phyloP scores from a whole-genome alignment of 73 alveolate species.

The Uronychia setigera region DNA sequence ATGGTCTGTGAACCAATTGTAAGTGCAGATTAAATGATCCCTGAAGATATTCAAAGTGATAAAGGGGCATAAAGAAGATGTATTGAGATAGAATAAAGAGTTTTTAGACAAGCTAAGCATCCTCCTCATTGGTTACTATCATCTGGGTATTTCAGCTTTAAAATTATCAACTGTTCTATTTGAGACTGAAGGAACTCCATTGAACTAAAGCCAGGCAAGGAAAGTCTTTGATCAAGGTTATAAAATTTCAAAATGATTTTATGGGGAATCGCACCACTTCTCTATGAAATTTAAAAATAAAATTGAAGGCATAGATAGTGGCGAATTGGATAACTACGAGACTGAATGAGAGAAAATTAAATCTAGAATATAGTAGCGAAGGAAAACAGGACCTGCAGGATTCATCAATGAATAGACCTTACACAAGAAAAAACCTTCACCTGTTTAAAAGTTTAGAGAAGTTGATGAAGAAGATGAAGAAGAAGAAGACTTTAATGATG shows the following conservation, averaged over 20 bases:
- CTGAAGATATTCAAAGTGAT: constrained; percentile 15
- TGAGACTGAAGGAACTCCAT: constrained; percentile 21
- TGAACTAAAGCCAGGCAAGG: no score
- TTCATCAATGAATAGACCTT: no score
- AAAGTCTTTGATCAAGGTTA: constrained; percentile 44
- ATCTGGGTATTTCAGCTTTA: constrained; percentile 35
- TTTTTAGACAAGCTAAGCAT: constrained; percentile 38
- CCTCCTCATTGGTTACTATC: constrained; percentile 45
- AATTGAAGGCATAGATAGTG: neutral
- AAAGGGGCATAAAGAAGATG: neutral
- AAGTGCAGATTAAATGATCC: no score
- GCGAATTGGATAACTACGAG: constrained; percentile 18
- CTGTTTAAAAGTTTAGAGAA: neutral
- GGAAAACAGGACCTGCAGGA: no score
- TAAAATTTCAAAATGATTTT: constrained; percentile 26
- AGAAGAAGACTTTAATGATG: neutral
- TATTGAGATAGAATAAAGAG: constrained; percentile 8
- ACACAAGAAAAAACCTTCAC: neutral
- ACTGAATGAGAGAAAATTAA: neutral
- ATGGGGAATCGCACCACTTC: constrained; percentile 52
- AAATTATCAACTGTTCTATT: constrained; percentile 22
- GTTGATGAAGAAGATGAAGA: neutral
- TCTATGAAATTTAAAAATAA: constrained; percentile 17
- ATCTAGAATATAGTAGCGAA: neutral
- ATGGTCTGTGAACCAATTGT: constrained; percentile 39